These are phyloP conservation scores for Pascua sp. DNA, from an alignment of 1,284 basidiomycete genomes.

Conservation along the genomic window DNA sequence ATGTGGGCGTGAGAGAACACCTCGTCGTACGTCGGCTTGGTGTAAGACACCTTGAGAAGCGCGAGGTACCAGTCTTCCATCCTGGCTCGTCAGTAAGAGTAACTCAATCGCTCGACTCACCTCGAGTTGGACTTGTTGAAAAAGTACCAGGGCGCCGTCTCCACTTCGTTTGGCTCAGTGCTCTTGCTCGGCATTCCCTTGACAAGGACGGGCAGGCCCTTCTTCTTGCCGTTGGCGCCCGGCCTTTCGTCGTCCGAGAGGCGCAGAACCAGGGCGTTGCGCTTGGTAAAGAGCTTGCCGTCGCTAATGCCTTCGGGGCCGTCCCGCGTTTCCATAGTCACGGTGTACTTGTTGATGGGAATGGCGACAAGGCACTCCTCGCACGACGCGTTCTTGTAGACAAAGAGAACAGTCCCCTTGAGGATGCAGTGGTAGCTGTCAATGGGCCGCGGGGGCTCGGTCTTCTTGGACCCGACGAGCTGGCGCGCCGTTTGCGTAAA, in stretches of 20 bases:
- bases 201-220: slow-evolving; percentile 24
- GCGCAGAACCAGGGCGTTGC: slow-evolving; percentile 76
- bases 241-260: slow-evolving; percentile 38
- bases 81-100: slow-evolving; percentile 16
- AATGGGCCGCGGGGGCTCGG: slow-evolving; percentile 58
- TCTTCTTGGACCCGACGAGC: slow-evolving; percentile 52
- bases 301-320: slow-evolving; percentile 47
- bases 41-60: slow-evolving; percentile 64
- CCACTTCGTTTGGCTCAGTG: slow-evolving; percentile 51
- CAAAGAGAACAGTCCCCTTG: slow-evolving; percentile 80
- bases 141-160: slow-evolving; percentile 74
- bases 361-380: slow-evolving; percentile 81
- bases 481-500: slow-evolving; percentile 10
- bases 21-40: slow-evolving; percentile 50
- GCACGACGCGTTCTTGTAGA: slow-evolving; percentile 65
- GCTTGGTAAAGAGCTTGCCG: slow-evolving; percentile 81
- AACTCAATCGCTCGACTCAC: slow-evolving; percentile 17
- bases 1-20: slow-evolving; percentile 79
- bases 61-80: slow-evolving; percentile 90
- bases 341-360: slow-evolving; percentile 67
- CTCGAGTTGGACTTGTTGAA: slow-evolving; percentile 72
- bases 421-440: slow-evolving; percentile 85
- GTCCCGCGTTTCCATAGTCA: slow-evolving; percentile 65
- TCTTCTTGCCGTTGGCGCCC: slow-evolving; percentile 21
- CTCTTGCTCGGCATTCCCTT: slow-evolving; percentile 37